These are phyloP conservation scores for Yamadazyma aaseri DNA, from an alignment of 1,139 yeast species.

Conservation along the genomic window DNA sequence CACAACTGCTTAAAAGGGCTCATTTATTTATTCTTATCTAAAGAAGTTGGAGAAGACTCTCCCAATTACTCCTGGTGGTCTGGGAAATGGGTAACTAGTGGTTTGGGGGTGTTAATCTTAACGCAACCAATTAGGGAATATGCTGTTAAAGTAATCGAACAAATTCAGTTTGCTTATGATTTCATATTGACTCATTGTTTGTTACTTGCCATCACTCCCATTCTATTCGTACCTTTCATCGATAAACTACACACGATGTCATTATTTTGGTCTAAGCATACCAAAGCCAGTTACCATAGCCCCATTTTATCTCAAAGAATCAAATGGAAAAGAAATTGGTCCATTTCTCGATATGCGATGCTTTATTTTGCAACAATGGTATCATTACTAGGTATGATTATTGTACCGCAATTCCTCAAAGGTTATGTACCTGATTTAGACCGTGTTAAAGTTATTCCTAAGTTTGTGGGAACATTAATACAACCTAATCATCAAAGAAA, in stretches of 20 bases:
- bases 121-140: slow-evolving; percentile 72
- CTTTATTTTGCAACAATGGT: slow-evolving; percentile 21
- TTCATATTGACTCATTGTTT: slow-evolving; percentile 67
- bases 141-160: slow-evolving; percentile 65
- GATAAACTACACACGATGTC: slow-evolving; percentile 36
- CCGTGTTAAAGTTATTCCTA: slow-evolving; percentile 4
- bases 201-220: slow-evolving; percentile 58
- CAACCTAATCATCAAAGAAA: slow-evolving; percentile 59
- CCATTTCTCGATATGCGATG: slow-evolving; percentile 18
- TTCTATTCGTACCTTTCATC: slow-evolving; percentile 64
- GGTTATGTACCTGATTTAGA: slow-evolving; percentile 18
- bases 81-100: slow-evolving; percentile 68
- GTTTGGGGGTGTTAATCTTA: slow-evolving; percentile 55
- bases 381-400: slow-evolving; percentile 18
- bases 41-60: slow-evolving; percentile 57
- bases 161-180: slow-evolving; percentile 69
- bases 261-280: slow-evolving; percentile 38
- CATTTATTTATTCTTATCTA: slow-evolving; percentile 44
- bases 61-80: slow-evolving; percentile 85
- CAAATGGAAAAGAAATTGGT: slow-evolving; percentile 17
- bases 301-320: slow-evolving; percentile 26
- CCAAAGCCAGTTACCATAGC: slow-evolving; percentile 22
- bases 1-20: slow-evolving; percentile 50
- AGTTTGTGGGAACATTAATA: slow-evolving; percentile 35
- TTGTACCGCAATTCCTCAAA: slow-evolving; percentile 30